A percentile compares a stretch with the other conserved stretches of the same genome.
Evolutionary conservation across 345 rosid species (phyloP).

Genomic region (Populus tremula): DNA sequence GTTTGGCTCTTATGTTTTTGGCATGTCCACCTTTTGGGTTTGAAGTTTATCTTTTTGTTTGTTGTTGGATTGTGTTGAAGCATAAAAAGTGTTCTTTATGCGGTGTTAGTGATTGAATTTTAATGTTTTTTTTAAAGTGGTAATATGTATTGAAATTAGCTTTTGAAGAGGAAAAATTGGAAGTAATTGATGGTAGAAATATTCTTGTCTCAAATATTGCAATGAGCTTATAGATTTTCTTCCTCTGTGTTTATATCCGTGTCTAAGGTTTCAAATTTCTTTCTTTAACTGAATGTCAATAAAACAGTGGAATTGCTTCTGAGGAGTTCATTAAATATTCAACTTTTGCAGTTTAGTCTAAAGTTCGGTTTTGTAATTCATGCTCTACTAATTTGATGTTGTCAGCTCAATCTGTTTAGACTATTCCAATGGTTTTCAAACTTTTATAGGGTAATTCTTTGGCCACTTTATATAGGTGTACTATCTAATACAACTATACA

Average conservation of each 20-base stretch:
- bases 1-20: slow-evolving; percentile 75
- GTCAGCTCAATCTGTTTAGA: too few relatives aligned
- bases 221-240: not conserved
- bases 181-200: not conserved
- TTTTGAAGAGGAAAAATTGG: not conserved
- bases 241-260: not conserved
- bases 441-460: not conserved
- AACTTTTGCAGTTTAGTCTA: not conserved
- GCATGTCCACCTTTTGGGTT: slow-evolving; percentile 40
- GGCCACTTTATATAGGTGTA: not conserved
- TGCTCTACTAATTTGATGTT: not conserved
- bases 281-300: not conserved
- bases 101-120: not conserved
- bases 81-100: not conserved
- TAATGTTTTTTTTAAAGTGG: not conserved
- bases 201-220: not conserved
- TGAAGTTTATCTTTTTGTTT: not conserved
- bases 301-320: not conserved
- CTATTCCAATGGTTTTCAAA: not conserved
- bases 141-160: not conserved
- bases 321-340: not conserved
- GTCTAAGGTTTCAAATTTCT: not conserved
- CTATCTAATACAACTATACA: not conserved
- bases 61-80: not conserved
- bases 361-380: not conserved